Evolutionary conservation across 768 basidiomycete genomes (phyloP), one percentile per base, ranked within the genome.

Genomic region (Podaxis sp.): DNA sequence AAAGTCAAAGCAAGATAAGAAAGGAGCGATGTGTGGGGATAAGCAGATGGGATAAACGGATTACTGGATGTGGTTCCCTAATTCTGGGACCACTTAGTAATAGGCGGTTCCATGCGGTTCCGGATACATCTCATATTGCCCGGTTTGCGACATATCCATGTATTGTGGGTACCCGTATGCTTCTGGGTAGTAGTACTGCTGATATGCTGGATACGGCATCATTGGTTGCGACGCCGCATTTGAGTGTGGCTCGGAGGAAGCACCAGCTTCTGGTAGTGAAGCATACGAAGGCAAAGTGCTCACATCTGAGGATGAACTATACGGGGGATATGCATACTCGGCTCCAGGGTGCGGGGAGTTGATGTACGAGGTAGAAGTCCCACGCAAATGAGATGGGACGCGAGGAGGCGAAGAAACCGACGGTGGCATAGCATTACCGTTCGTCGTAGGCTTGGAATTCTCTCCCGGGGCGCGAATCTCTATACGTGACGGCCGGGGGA

Each of bases 171-270:
- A 91, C 61, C 78, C 79, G 68, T 90, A 90, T 64, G 82, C 80
- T 56, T 88, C 87, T 24, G 87, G 87, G 72, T 87, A 89, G 73
- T 89, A 92, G 76, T 90, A 90, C 44, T 84, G 81, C 40, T 82
- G 83, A 69, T 90, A 89, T n/a, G 81, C 72, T 24, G 82, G 69
- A 60, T 89, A 90, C 52, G 75, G 74, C 77, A 86, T 81, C 80
- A 85, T 77, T 54, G 72, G 60, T 40, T 56, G 59, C 68, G 38
- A 71, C 63, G 56, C 69, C 74, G 68, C 75, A 65, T 54, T 75
- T 67, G 52, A 51, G 60, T 26, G 52, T 59, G 65, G 71, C 59
- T 68, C 71, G 57, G 66, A 64, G 52, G 65, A 64, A 55, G 63
- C 63, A 52, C 60, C 59, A 55, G 68, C 72, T 6, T 72, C 71